These are phyloP conservation scores for Vigna nakashimae DNA, from an alignment of 306 rosid species.

Conservation along the genomic window DNA sequence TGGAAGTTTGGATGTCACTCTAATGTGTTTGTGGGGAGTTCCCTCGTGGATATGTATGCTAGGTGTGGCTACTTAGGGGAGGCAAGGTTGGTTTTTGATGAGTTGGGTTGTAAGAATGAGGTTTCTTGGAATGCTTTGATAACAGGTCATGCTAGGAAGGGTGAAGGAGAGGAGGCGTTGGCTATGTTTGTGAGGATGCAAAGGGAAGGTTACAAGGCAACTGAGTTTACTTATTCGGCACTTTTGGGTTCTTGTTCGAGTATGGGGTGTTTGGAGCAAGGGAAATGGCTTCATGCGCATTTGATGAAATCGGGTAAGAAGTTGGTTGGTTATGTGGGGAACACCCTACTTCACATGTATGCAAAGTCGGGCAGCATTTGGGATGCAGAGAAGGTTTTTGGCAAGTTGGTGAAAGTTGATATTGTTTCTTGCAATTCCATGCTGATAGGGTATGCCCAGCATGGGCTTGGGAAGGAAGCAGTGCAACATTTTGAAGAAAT, in stretches of 20 bases:
- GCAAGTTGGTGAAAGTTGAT: conserved; percentile 46
- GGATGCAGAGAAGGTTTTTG: conserved; percentile 59
- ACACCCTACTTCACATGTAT: conserved; percentile 64
- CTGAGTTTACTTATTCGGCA: conserved; percentile 55
- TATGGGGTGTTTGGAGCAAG: conserved; percentile 57
- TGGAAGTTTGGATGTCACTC: conserved; percentile 47
- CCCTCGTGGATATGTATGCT: conserved; percentile 65
- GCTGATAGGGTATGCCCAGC: conserved; percentile 62
- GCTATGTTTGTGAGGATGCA: conserved; percentile 52
- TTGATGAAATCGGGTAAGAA: conserved; percentile 49
- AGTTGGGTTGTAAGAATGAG: conserved; percentile 51
- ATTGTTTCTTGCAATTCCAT: conserved; percentile 62
- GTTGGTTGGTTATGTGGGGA: conserved; percentile 56
- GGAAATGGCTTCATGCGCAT: conserved; percentile 60
- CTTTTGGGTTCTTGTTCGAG: conserved; percentile 48
- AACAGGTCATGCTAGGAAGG: conserved; percentile 51
- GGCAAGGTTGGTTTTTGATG: conserved; percentile 49
- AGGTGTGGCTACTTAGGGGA: conserved; percentile 56
- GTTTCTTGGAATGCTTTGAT: conserved; percentile 66
- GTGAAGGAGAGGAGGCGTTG: conserved; percentile 56
- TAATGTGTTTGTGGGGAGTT: conserved; percentile 60
- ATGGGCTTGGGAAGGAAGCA: conserved; percentile 66
- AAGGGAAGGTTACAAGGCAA: conserved; percentile 50
- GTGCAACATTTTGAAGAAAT: conserved; percentile 49
- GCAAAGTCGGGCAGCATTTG: conserved; percentile 59